Percentiles rank a stretch among this genome's conserved stretches.
These are phyloP conservation scores for Heritiera littoralis DNA, from an alignment of 345 rosid genomes.

Conservation along the genomic window DNA sequence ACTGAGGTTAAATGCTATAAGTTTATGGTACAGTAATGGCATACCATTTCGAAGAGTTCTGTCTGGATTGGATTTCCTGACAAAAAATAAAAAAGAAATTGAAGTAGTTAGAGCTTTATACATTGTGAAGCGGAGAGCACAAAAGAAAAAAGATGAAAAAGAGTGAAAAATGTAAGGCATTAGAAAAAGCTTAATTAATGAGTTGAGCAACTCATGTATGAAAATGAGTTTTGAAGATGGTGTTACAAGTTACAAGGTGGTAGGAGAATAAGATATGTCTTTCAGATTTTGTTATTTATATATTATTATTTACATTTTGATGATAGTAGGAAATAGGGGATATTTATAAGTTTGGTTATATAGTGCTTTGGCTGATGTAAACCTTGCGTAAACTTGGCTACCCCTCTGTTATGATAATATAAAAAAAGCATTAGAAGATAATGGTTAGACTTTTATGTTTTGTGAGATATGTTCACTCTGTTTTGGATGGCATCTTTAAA, in stretches of 20 bases:
- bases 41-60: background rate
- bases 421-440: background rate
- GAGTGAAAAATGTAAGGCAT: background rate
- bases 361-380: background rate
- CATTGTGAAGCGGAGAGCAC: background rate
- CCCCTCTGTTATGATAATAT: background rate
- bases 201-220: background rate
- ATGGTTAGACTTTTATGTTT: background rate
- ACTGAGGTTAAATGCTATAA: conserved; percentile 18
- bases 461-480: background rate
- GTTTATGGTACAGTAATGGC: conserved; percentile 3
- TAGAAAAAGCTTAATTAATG: conserved; percentile 17
- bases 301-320: no score
- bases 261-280: no score
- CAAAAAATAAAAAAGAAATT: background rate
- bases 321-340: background rate
- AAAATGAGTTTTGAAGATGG: background rate
- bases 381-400: background rate
- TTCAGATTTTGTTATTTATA: no score
- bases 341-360: background rate
- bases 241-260: no score
- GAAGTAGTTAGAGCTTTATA: background rate
- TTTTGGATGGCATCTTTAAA: background rate
- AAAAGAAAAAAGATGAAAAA: background rate
- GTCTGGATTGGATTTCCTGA: conserved; percentile 11